Evolutionary conservation across 2,329 filamentous ascomycete species (phyloP).

Genomic region (Penicillium griseofulvum): DNA sequence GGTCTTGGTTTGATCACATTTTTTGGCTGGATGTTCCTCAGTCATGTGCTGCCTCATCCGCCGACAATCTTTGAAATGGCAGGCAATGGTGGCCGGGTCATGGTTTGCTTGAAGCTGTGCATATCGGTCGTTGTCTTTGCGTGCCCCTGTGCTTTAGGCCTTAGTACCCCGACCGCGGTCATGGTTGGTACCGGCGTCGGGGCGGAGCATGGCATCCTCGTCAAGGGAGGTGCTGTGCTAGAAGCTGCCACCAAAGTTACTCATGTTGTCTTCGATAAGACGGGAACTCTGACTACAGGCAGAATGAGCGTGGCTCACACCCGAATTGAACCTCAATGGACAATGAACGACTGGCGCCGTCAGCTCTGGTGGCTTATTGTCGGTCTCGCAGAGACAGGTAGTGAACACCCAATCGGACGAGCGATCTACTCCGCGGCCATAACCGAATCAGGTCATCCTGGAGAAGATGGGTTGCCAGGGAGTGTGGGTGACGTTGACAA

Average conservation of each 20-base stretch:
- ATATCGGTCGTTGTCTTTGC: conserved; percentile 99
- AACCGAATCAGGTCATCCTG: conserved; percentile 67
- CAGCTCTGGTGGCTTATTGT: conserved; percentile 93
- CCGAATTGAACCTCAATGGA: conserved; percentile 68
- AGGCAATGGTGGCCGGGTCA: conserved; percentile 82
- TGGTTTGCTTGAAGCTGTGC: conserved; percentile 96
- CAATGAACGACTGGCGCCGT: conserved; percentile 63
- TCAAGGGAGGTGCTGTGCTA: conserved; percentile 90
- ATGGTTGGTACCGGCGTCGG: conserved; percentile 99
- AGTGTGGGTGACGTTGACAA: conserved; percentile 82
- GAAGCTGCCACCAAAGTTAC: conserved; percentile 88
- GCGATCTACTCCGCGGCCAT: conserved; percentile 77
- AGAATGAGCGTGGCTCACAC: conserved; percentile 87
- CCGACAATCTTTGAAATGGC: conserved; percentile 81
- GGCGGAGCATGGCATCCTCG: conserved; percentile 92
- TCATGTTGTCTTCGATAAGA: conserved; percentile 92
- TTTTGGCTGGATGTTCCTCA: conserved; percentile 88
- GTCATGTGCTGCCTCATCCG: conserved; percentile 78
- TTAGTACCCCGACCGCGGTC: conserved; percentile 93
- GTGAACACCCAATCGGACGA: conserved; percentile 92
- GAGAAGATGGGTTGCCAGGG: conserved; percentile 75
- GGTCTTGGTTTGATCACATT: conserved; percentile 82
- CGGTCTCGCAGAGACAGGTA: conserved; percentile 91
- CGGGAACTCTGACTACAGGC: conserved; percentile 87
- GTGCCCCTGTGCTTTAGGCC: conserved; percentile 92